Evolutionary conservation across 2,329 filamentous ascomycete species (phyloP).

Genomic region (Orbilia brochopaga): DNA sequence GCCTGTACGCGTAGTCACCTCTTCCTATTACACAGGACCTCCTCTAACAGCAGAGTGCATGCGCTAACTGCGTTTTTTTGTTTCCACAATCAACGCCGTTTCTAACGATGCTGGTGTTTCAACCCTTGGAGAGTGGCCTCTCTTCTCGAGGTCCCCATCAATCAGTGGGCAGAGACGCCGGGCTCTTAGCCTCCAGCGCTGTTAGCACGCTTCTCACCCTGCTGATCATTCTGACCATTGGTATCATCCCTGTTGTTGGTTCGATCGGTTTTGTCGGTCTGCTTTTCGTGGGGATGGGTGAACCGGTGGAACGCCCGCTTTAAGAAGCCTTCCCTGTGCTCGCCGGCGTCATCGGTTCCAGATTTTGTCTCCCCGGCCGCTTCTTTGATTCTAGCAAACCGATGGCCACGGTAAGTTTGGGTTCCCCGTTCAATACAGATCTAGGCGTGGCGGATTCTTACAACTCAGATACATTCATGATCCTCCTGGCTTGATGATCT

Average conservation of each 20-base stretch:
- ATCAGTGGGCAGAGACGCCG: background rate
- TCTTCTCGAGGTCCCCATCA: no score
- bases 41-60: no score
- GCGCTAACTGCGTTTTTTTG: no score
- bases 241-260: conserved; percentile 5
- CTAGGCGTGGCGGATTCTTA: conserved; percentile 3
- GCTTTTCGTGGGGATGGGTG: conserved; percentile 35
- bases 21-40: no score
- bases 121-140: no score
- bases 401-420: background rate
- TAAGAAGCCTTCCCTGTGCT: conserved; percentile 30
- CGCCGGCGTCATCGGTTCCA: conserved; percentile 1
- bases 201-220: conserved; percentile 24
- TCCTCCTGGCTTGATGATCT: conserved; percentile 86
- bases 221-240: conserved; percentile 5
- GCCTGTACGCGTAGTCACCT: background rate
- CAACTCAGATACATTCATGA: conserved; percentile 76
- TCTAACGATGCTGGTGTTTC: no score
- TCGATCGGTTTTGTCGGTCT: conserved; percentile 15
- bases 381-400: conserved; percentile 27
- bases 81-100: no score
- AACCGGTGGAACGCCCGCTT: conserved; percentile 41
- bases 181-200: conserved; percentile 16
- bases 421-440: background rate
- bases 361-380: conserved; percentile 5